A percentile compares a stretch with the other conserved stretches of the same genome.
Conservation (phyloP, 495 filamentous ascomycete genomes). For the Penicillium steckii region DNA sequence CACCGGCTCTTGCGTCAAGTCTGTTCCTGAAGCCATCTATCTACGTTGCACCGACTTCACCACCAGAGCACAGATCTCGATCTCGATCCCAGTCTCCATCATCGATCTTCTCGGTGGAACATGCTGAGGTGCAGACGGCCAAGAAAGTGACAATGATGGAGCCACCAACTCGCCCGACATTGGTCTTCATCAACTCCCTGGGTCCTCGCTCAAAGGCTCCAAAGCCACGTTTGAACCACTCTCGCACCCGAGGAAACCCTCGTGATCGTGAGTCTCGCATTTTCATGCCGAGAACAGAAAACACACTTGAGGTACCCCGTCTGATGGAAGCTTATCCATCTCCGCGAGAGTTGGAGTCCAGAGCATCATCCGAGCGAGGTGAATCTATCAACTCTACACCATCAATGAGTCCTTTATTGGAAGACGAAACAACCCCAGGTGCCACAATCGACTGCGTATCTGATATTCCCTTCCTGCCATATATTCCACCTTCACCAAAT, state of each 20-base stretch:
- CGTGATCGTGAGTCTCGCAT: conserved; percentile 15
- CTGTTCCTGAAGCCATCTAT: conserved; percentile 34
- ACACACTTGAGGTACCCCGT: conserved; percentile 8
- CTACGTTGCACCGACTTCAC: conserved; percentile 31
- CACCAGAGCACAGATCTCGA: conserved; percentile 7
- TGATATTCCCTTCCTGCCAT: conserved; percentile 26
- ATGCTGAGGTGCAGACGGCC: conserved; percentile 37
- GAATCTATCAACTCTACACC: neutral
- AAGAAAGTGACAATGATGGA: conserved; percentile 37
- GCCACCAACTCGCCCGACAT: conserved; percentile 32
- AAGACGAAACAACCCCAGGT: conserved; percentile 4
- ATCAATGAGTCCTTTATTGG: neutral
- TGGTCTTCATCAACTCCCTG: conserved; percentile 39
- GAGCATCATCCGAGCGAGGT: conserved; percentile 4
- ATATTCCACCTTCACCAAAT: conserved; percentile 18
- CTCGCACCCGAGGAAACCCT: conserved; percentile 19
- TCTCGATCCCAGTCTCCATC: conserved; percentile 32
- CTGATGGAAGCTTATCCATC: conserved; percentile 6
- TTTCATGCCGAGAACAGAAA: conserved; percentile 16
- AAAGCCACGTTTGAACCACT: conserved; percentile 2
- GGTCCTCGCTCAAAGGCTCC: conserved; percentile 17
- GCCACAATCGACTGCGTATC: conserved; percentile 25
- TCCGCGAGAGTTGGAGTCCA: neutral
- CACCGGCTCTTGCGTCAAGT: conserved; percentile 31
- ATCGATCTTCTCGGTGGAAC: conserved; percentile 35